Conservation (phyloP, 768 basidiomycete genomes). For the Hygrophorus russula region DNA sequence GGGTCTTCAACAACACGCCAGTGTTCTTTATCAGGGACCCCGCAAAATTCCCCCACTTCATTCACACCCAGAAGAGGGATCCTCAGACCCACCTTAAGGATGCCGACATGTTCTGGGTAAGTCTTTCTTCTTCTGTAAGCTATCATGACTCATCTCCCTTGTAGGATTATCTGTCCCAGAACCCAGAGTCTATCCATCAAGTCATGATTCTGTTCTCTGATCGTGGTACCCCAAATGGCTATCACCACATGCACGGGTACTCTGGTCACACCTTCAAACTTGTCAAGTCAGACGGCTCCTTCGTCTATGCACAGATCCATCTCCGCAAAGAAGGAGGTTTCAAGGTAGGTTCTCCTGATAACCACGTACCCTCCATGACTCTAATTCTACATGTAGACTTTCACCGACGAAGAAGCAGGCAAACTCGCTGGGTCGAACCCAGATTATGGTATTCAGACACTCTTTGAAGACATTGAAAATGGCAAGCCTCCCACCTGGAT, state of each 20-base stretch:
- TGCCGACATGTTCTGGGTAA: constrained; percentile 75
- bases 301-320: constrained; percentile 84
- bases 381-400: constrained; percentile 32
- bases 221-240: constrained; percentile 89
- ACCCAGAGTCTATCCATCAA: constrained; percentile 85
- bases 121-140: constrained; percentile 7
- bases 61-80: constrained; percentile 87
- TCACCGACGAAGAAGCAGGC: constrained; percentile 55
- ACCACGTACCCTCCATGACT: not conserved
- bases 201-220: constrained; percentile 90
- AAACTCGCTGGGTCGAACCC: constrained; percentile 64
- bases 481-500: constrained; percentile 82
- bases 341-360: constrained; percentile 36
- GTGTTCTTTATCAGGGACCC: constrained; percentile 86
- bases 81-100: constrained; percentile 90
- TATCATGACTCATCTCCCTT: constrained; percentile 8
- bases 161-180: constrained; percentile 81
- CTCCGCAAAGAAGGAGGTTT: constrained; percentile 68
- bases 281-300: constrained; percentile 74
- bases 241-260: constrained; percentile 82
- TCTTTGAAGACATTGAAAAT: constrained; percentile 76
- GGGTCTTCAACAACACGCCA: constrained; percentile 89
- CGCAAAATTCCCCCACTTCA: constrained; percentile 87
- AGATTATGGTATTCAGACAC: constrained; percentile 71
- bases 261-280: constrained; percentile 89